phyloP scores from a whole-genome alignment of 148 eudicot species.

The Rhododendron henanense region DNA sequence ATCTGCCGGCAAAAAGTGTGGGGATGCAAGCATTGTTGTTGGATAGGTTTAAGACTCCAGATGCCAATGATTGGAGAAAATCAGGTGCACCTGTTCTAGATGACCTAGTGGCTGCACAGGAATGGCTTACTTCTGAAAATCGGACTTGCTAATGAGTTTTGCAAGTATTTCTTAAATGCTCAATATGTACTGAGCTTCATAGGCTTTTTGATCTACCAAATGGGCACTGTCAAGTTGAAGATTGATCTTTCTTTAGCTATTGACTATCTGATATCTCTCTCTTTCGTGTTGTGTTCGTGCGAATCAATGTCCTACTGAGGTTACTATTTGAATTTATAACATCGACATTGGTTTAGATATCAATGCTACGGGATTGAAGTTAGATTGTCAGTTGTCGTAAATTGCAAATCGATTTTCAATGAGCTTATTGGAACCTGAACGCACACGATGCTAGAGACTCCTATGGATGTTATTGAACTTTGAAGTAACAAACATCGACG shows the following conservation, averaged over 20 bases:
- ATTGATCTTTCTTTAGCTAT: not conserved
- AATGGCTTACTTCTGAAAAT: conserved; percentile 35
- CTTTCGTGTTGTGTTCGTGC: not conserved
- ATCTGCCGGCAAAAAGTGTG: conserved; percentile 70
- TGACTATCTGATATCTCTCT: no score
- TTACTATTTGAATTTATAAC: not conserved
- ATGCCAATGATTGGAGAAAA: conserved; percentile 75
- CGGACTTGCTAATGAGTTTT: conserved; percentile 12
- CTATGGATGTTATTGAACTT: not conserved
- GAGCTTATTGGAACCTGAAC: not conserved
- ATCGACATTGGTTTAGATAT: not conserved
- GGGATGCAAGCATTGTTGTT: conserved; percentile 88
- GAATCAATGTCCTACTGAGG: not conserved
- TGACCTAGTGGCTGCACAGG: conserved; percentile 60
- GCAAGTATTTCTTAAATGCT: not conserved
- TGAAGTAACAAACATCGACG: not conserved
- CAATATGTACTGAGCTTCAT: not conserved
- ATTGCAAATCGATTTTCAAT: not conserved
- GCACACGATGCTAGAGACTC: not conserved
- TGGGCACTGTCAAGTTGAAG: not conserved
- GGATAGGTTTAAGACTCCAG: conserved; percentile 82
- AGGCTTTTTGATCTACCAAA: not conserved
- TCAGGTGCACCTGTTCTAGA: conserved; percentile 79
- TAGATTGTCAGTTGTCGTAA: not conserved
- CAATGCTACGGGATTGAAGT: not conserved